Percentiles rank a stretch among this genome's conserved stretches.
Conservation (phyloP, 2,329 filamentous ascomycete genomes). For the Alternaria conjuncta region DNA sequence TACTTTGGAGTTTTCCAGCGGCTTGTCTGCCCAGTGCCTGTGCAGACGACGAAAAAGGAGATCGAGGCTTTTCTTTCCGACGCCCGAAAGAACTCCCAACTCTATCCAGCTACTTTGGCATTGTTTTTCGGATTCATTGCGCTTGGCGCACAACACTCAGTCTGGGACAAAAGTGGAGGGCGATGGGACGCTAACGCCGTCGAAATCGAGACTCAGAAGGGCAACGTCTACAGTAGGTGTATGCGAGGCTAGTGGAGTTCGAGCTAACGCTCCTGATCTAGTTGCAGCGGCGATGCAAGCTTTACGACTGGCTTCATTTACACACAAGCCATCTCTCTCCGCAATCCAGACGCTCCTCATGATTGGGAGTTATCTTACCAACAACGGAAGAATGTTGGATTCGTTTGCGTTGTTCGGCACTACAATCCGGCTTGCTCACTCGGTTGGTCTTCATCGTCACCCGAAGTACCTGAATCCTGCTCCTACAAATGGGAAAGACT, state of each 20-base stretch:
- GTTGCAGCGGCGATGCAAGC: conserved; percentile 60
- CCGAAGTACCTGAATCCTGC: conserved; percentile 55
- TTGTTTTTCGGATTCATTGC: conserved; percentile 57
- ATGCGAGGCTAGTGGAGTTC: not conserved
- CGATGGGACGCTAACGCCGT: conserved; percentile 49
- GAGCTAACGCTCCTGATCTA: conserved; percentile 24
- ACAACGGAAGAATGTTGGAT: conserved; percentile 58
- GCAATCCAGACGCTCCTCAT: conserved; percentile 56
- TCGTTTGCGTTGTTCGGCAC: conserved; percentile 59
- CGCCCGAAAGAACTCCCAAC: conserved; percentile 50
- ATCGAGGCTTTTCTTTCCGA: conserved; percentile 55
- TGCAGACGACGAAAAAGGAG: conserved; percentile 52
- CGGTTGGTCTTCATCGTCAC: conserved; percentile 58
- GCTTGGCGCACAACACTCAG: conserved; percentile 54
- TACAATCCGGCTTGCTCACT: conserved; percentile 57
- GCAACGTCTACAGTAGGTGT: conserved; percentile 56
- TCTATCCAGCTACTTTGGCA: conserved; percentile 57
- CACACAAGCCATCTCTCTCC: conserved; percentile 56
- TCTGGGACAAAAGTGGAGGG: conserved; percentile 51
- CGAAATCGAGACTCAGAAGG: conserved; percentile 44
- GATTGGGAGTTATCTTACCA: conserved; percentile 58
- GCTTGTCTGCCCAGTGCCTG: conserved; percentile 53
- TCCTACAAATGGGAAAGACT: conserved; percentile 50
- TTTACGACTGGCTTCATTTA: conserved; percentile 56
- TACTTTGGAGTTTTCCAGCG: conserved; percentile 53